A percentile compares a stretch with the other conserved stretches of the same genome.
phyloP scores from a whole-genome alignment of 768 basidiomycete genomes.

The Lyophyllum semitale region DNA sequence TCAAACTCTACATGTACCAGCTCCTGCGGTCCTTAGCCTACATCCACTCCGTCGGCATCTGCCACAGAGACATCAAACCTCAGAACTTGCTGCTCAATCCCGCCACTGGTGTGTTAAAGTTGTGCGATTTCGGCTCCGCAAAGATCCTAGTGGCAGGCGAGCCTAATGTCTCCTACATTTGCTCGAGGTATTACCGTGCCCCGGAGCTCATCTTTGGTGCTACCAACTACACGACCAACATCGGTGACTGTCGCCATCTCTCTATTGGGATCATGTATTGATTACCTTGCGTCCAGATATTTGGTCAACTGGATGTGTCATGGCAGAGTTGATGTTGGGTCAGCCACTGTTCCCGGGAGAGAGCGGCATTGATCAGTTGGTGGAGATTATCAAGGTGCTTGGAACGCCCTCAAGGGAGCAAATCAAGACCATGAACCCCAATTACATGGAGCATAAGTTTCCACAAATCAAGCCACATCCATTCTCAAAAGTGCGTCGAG shows the following conservation, averaged over 20 bases:
- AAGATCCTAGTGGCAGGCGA: constrained; percentile 98
- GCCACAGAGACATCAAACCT: constrained; percentile 99
- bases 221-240: constrained; percentile 99
- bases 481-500: constrained; percentile 82
- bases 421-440: constrained; percentile 99
- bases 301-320: constrained; percentile 99
- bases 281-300: constrained; percentile 61
- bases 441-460: constrained; percentile 99
- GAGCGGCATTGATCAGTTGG: constrained; percentile 97
- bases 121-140: constrained; percentile 98
- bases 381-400: constrained; percentile 99
- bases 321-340: constrained; percentile 99
- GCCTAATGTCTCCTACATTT: constrained; percentile 99
- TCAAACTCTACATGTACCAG: constrained; percentile 99
- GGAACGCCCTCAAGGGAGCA: constrained; percentile 98
- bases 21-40: constrained; percentile 97
- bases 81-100: constrained; percentile 98
- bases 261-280: background rate
- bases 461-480: constrained; percentile 99
- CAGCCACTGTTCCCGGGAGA: constrained; percentile 99
- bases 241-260: constrained; percentile 54
- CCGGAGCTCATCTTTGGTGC: constrained; percentile 99
- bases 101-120: constrained; percentile 92
- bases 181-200: constrained; percentile 98
- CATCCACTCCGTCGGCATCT: constrained; percentile 99